Evolutionary conservation across 2,329 filamentous ascomycete genomes (phyloP), one percentile per base, ranked within the genome.

Genomic region (Albophoma yamanashiensis): DNA sequence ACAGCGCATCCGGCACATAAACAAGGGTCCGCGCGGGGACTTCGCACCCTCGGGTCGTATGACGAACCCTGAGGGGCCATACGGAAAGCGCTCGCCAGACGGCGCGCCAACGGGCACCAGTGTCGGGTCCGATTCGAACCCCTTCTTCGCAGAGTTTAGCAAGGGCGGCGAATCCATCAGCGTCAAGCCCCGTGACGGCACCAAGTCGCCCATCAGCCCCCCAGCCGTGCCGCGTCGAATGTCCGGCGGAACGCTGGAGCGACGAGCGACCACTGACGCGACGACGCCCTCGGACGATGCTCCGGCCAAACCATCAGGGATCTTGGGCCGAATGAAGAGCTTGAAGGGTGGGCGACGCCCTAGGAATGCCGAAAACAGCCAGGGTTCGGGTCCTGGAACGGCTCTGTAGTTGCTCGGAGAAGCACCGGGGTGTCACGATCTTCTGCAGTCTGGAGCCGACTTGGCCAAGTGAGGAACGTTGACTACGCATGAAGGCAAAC

Each of bases 1-100:
- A 3, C 92, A 97, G 71, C 89, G 92, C 60, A 89, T 99, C 71
- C 88, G 92, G 47, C 89, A 90, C 64, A 92, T 95, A 68, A 91
- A 87, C 71, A 87, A 86, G 63, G 82, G 82, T n/a, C 83, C 82
- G 11, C 84, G 85, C 12, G 50, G 31, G 57, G 82, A 84, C 31
- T 82, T 80, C 61, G 76, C 78, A 31, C 78, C 84, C n/a, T 78
- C 81, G 34, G 82, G 84, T 47, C 82, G 88, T 55, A 73, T 84
- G 60, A 78, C 76, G 7, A 85, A 80, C 64, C 81, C 83, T 0
- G 85, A 87, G 22, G 76, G 72, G 31, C 71, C 69, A 20, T 79
- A 79, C 63, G 68, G 68, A 15, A 73, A 73, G 42, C 73, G 75
- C 25, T 77, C 79, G 0, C 77, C 76, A 7, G 75, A 76, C 38